Percentiles rank a stretch among this genome's conserved stretches.
phyloP scores from a whole-genome alignment of 805 yeast genomes.

The Saccharomycopsis oosterbeekiorum region DNA sequence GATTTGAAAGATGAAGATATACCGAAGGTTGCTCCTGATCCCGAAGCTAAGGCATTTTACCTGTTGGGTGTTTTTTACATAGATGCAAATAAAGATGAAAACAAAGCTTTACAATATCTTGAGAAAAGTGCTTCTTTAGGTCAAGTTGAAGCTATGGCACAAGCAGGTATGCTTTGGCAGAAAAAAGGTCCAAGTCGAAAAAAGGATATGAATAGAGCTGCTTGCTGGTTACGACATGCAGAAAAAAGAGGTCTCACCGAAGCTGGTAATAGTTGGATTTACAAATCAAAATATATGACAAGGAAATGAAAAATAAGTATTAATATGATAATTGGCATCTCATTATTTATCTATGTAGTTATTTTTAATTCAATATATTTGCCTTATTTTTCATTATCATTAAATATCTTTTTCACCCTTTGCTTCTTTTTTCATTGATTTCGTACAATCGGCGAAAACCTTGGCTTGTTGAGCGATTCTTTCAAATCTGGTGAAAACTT shows the following conservation, averaged over 20 bases:
- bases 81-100: constrained; percentile 46
- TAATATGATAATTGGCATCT: neutral
- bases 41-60: constrained; percentile 41
- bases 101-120: constrained; percentile 45
- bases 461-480: constrained; percentile 74
- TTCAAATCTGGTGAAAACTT: constrained; percentile 57
- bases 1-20: constrained; percentile 23
- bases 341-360: neutral
- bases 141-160: constrained; percentile 55
- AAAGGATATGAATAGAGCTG: constrained; percentile 52
- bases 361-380: neutral
- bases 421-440: constrained; percentile 48
- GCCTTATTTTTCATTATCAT: neutral
- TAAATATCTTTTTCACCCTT: constrained; percentile 4
- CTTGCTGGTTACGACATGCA: constrained; percentile 60
- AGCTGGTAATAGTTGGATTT: constrained; percentile 67
- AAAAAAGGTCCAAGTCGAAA: constrained; percentile 42
- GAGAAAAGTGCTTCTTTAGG: constrained; percentile 63
- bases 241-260: constrained; percentile 50
- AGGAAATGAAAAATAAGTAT: neutral
- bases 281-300: constrained; percentile 53
- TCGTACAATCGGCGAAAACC: constrained; percentile 65
- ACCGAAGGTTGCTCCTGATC: constrained; percentile 32
- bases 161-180: constrained; percentile 61
- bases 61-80: constrained; percentile 53